Base-by-base conservation (phyloP, 1,284 basidiomycete species). In the Moniliophthora roreri region DNA sequence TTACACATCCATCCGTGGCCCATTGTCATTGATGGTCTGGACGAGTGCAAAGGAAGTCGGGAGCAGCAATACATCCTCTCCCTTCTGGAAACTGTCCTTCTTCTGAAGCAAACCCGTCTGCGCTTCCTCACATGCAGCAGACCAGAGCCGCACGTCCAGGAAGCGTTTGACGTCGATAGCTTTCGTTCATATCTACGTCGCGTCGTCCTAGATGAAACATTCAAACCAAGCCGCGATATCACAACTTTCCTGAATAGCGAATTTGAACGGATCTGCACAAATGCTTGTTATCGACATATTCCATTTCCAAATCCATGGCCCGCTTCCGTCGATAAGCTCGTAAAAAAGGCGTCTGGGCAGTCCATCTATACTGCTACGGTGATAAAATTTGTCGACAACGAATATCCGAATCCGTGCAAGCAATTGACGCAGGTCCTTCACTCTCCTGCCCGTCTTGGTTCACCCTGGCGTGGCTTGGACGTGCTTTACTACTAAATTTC, bases 401-500 rank as follows among this genome's bases (percentile, higher is more conserved):
- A 58, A 0, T 52, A 62, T 44, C 55, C 60, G 41, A 35, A 58
- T 23, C 66, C 66, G 0, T 56, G 57, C 4, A 60, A 62, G 23
- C 58, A 62, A 10, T 57, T 67, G n/a, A 56, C 64, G 4, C 54
- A 58, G 1, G 52, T 63, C 4, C 51, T 65, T 7, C 1, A 24
- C 4, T 6, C 8, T 1, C 8, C 13, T 5, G 26, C 44, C 15
- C 16, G 10, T 4, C 28, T 5, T 38, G 8, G 9, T 38, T 48
- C 35, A 8, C 37, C 48, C 18, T 65, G 60, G 42, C 56, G 60
- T n/a, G 62, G 63, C 28, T 69, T 55, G 67, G 60, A 62, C 70
- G n/a, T 24, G 9, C 48, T 50, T 11, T 50, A 50, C 36, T 36
- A 26, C 4, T 8, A 21, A 8, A 40, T 50, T 15, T 18, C n/a